Conservation (phyloP, 2,329 filamentous ascomycete species). For the Xylariaceae sp. region DNA sequence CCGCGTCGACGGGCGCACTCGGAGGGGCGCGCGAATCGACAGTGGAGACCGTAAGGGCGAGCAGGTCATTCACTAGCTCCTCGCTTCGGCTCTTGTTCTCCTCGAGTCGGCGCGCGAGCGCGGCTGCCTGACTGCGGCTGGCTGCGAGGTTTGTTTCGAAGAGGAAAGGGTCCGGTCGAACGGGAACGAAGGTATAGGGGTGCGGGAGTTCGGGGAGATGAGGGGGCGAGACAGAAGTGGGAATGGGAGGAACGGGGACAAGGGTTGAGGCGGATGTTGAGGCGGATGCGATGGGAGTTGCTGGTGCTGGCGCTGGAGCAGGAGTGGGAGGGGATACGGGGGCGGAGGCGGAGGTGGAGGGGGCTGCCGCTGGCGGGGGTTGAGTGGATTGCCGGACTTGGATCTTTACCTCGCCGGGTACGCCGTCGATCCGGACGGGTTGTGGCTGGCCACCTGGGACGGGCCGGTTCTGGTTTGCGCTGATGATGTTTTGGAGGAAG, state of each 20-base stretch:
- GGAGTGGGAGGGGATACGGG: not conserved
- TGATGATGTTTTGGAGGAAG: conserved; percentile 61
- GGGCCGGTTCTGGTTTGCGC: conserved; percentile 25
- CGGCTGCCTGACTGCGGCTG: conserved; percentile 13
- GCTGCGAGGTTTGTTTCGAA: conserved; percentile 15
- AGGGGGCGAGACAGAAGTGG: not conserved
- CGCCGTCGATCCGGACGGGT: conserved; percentile 50
- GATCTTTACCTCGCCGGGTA: conserved; percentile 52
- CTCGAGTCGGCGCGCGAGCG: conserved; percentile 21
- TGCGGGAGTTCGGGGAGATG: conserved; percentile 4
- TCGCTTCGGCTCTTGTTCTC: conserved; percentile 30
- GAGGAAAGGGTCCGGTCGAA: not conserved
- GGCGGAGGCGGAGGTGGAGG: not conserved
- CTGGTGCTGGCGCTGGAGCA: no score
- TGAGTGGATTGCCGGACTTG: conserved; percentile 37
- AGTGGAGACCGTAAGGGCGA: conserved; percentile 26
- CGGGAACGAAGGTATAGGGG: not conserved
- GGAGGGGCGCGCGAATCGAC: conserved; percentile 11
- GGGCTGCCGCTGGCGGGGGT: no score
- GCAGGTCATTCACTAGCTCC: conserved; percentile 32
- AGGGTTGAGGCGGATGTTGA: not conserved
- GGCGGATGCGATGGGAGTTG: not conserved
- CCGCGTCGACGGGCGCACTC: conserved; percentile 20
- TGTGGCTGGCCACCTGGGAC: conserved; percentile 29
- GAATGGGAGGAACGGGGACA: conserved; percentile 1